phyloP scores from a whole-genome alignment of 1,139 yeast species.

The Kurtzmaniella quercitrusa region DNA sequence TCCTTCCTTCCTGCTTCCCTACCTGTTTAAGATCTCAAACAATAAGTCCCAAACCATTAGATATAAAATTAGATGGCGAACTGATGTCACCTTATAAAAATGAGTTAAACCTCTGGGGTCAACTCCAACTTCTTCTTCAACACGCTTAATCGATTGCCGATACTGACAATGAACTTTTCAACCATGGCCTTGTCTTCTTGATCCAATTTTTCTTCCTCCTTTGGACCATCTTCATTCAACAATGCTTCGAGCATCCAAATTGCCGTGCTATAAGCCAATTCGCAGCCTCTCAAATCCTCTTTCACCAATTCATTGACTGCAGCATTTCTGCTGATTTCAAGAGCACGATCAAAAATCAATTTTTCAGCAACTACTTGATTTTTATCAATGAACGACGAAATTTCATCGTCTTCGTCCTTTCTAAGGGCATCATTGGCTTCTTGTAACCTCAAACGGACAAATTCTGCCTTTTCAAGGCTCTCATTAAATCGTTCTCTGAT shows the following conservation, averaged over 20 bases:
- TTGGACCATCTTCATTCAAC: constrained; percentile 48
- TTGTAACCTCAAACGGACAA: constrained; percentile 51
- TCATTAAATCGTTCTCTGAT: constrained; percentile 85
- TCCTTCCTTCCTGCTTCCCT: neutral
- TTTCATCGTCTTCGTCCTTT: constrained; percentile 8
- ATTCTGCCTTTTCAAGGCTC: constrained; percentile 83
- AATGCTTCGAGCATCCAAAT: constrained; percentile 94
- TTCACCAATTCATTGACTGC: constrained; percentile 82
- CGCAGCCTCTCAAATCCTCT: constrained; percentile 76
- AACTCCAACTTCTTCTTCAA: constrained; percentile 43
- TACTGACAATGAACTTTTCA: constrained; percentile 70
- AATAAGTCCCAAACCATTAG: neutral
- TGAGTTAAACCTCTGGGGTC: neutral
- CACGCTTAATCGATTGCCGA: constrained; percentile 63
- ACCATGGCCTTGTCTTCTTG: constrained; percentile 70
- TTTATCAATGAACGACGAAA: constrained; percentile 7
- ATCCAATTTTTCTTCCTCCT: constrained; percentile 46
- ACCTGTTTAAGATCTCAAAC: neutral
- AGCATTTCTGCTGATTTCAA: constrained; percentile 87
- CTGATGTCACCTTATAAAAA: neutral
- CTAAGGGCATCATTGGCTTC: constrained; percentile 40
- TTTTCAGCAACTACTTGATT: constrained; percentile 64
- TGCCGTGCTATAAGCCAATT: constrained; percentile 83
- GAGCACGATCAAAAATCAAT: constrained; percentile 84
- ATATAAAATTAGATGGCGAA: neutral